Base-by-base conservation (phyloP, 225 moss, liverwort and hornwort species). In the Physcomitrellopsis africana region DNA sequence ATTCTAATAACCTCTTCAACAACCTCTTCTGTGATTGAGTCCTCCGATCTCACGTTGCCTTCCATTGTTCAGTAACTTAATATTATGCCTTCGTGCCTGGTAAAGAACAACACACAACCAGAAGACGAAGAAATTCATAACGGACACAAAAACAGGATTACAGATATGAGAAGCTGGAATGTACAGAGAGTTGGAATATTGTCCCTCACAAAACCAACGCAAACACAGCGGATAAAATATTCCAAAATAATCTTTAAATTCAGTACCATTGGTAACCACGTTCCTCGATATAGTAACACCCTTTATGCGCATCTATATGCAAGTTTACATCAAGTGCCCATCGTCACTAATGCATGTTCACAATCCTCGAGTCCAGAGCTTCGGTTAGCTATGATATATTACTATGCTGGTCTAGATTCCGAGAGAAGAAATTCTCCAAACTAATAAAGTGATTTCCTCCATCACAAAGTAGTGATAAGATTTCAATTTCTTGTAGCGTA, bases 61-160 rank as follows among this genome's bases (percentile, higher is more conserved):
- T 81, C 83, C 86, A 86, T 86, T 22, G 70, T 51, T 75, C 52
- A 72, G 51, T 20, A 82, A 81, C 54, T 84, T 81, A 42, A 92
- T 78, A 54, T 61, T 76, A 65, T 85, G 89, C 56, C 81, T 78
- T 70, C 92, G 93, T 90, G 88, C 74, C 53, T 56, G 29, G 67
- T 59, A 51, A 61, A 66, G 26, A 19, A 29, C 10, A 17, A 77
- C 47, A 44, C 18, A 26, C 9, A 27, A 58, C 44, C 78, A 68
- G n/a, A 60, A 68, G 55, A 58, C 26, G 61, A 13, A 48, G 51
- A 17, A 4, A 37, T 58, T 51, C 54, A 32, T 76, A 68, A 76
- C 45, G 18, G 67, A 48, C 20, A 57, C 51, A 20, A 63, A 48
- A 43, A 37, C 2, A 37, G 37, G 1, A 27, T 42, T 55, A 18